These are phyloP conservation scores for Agapanthus africanus DNA, from an alignment of 106 monocot species.

Conservation along the genomic window DNA sequence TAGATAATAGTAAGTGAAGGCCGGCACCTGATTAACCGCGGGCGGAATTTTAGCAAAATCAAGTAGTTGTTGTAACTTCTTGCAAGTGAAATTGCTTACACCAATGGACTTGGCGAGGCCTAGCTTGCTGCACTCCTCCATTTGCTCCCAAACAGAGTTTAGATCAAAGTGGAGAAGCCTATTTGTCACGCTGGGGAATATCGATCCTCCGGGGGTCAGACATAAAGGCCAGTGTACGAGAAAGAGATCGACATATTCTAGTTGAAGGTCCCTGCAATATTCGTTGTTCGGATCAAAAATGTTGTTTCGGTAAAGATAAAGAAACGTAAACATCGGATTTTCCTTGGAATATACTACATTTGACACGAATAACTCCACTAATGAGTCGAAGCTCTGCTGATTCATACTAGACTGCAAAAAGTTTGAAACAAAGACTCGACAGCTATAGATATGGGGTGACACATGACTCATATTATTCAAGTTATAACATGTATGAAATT, in stretches of 20 bases:
- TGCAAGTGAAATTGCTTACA: constrained; percentile 44
- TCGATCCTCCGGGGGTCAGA: neutral
- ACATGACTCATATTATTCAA: too few relatives aligned
- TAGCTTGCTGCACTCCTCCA: constrained; percentile 42
- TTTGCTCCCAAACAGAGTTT: constrained; percentile 33
- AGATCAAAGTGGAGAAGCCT: constrained; percentile 29
- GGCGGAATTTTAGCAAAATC: constrained; percentile 21
- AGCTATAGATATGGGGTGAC: too few relatives aligned
- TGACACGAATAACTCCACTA: too few relatives aligned
- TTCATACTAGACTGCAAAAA: too few relatives aligned
- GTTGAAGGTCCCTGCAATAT: constrained; percentile 20
- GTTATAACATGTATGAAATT: too few relatives aligned
- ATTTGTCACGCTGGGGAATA: constrained; percentile 11
- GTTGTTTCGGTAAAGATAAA: neutral
- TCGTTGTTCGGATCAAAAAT: neutral
- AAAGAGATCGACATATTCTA: constrained; percentile 48
- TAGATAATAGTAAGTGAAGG: too few relatives aligned
- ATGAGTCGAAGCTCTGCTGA: too few relatives aligned
- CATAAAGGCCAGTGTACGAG: constrained; percentile 35
- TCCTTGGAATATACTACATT: too few relatives aligned
- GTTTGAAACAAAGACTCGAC: too few relatives aligned
- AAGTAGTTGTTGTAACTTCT: constrained; percentile 27
- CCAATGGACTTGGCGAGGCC: constrained; percentile 38
- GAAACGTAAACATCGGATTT: too few relatives aligned
- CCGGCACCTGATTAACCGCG: constrained; percentile 28